phyloP scores from a whole-genome alignment of 768 basidiomycete genomes.

The Pisolithus albus region DNA sequence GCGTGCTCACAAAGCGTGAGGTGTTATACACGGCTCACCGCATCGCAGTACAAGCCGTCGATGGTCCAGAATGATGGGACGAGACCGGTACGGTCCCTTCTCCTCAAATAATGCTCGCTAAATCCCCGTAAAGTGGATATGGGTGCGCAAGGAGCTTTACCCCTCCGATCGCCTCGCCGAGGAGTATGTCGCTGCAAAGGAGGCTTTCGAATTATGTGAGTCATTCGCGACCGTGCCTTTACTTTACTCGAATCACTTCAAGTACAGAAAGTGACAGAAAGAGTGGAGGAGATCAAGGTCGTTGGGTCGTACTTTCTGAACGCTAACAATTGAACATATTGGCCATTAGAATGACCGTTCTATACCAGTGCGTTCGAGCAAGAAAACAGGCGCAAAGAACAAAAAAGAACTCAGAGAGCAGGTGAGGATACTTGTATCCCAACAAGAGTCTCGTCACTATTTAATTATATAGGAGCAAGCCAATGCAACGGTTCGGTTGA shows the following conservation, averaged over 20 bases:
- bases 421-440: slow-evolving; percentile 28
- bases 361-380: slow-evolving; percentile 61
- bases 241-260: background rate
- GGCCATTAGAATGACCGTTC: slow-evolving; percentile 48
- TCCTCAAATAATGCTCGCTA: background rate
- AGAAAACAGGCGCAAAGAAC: slow-evolving; percentile 65
- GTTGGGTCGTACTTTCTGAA: background rate
- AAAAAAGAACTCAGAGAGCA: slow-evolving; percentile 72
- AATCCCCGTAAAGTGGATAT: slow-evolving; percentile 51
- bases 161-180: slow-evolving; percentile 3
- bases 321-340: slow-evolving; percentile 1
- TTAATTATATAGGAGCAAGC: slow-evolving; percentile 43
- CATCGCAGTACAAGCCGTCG: slow-evolving; percentile 59
- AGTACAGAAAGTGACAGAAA: slow-evolving; percentile 56
- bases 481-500: slow-evolving; percentile 51
- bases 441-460: background rate
- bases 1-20: background rate
- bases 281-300: slow-evolving; percentile 58
- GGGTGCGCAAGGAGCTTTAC: slow-evolving; percentile 34
- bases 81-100: slow-evolving; percentile 50
- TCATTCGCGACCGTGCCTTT: slow-evolving; percentile 1
- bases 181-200: slow-evolving; percentile 32
- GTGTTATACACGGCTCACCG: slow-evolving; percentile 2
- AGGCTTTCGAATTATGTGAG: slow-evolving; percentile 41
- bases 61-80: slow-evolving; percentile 74